These are phyloP conservation scores for Berkeleyomyces basicola DNA, from an alignment of 2,329 filamentous ascomycete genomes.

Conservation along the genomic window DNA sequence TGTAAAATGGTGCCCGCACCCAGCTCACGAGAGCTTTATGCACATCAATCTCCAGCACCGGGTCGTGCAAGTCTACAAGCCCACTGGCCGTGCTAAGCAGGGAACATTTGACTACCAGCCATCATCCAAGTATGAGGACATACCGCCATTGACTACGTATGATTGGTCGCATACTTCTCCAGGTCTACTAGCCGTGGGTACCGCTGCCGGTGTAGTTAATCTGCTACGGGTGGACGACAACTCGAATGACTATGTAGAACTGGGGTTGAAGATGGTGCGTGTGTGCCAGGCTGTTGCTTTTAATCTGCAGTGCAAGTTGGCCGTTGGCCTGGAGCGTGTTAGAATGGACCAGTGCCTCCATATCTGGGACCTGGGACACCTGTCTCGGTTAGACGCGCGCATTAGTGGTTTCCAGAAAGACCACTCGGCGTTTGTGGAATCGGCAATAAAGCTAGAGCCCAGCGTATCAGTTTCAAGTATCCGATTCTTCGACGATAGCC, in stretches of 20 bases:
- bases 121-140: constrained; percentile 43
- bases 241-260: constrained; percentile 46
- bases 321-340: constrained; percentile 64
- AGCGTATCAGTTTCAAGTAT: constrained; percentile 67
- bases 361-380: constrained; percentile 60
- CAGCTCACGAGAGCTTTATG: constrained; percentile 41
- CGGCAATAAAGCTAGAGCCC: constrained; percentile 42
- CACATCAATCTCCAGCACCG: constrained; percentile 49
- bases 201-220: constrained; percentile 57
- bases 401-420: constrained; percentile 28
- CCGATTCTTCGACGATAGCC: constrained; percentile 64
- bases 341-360: constrained; percentile 70
- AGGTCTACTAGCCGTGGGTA: constrained; percentile 58
- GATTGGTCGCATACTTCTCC: constrained; percentile 48
- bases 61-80: constrained; percentile 45
- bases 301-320: constrained; percentile 53
- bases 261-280: constrained; percentile 57
- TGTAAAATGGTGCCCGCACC: constrained; percentile 49
- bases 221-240: constrained; percentile 57
- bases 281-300: constrained; percentile 72
- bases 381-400: constrained; percentile 32
- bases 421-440: constrained; percentile 29
- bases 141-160: constrained; percentile 46
- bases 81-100: constrained; percentile 40
- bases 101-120: constrained; percentile 41